Conservation (phyloP, 768 basidiomycete genomes). For the Holtermanniella nyarrowii region DNA sequence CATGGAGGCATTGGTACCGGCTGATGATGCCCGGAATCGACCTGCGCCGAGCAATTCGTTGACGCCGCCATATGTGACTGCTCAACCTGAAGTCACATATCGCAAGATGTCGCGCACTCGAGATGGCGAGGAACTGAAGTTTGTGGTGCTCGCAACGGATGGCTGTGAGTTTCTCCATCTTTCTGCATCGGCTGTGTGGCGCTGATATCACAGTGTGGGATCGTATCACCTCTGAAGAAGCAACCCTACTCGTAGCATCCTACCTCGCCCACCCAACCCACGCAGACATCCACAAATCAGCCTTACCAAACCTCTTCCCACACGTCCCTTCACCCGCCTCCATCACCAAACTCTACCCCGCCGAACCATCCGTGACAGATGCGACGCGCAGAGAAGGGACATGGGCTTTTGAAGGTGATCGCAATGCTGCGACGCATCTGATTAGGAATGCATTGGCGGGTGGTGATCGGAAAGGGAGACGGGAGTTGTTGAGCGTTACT, state of each 20-base stretch:
- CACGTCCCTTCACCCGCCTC: slow-evolving; percentile 4
- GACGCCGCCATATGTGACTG: slow-evolving; percentile 39
- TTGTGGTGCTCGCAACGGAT: slow-evolving; percentile 39
- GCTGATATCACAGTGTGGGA: slow-evolving; percentile 32
- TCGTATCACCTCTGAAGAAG: slow-evolving; percentile 37
- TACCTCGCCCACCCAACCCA: slow-evolving; percentile 26
- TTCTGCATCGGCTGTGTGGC: neutral
- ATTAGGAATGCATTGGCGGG: slow-evolving; percentile 36
- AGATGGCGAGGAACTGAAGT: slow-evolving; percentile 30
- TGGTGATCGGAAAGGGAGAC: slow-evolving; percentile 19
- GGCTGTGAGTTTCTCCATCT: slow-evolving; percentile 26
- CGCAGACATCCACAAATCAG: slow-evolving; percentile 24
- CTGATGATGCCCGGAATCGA: neutral
- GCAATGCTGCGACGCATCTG: slow-evolving; percentile 39
- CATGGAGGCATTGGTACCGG: neutral
- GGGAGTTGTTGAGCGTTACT: slow-evolving; percentile 34
- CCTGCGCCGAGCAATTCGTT: neutral
- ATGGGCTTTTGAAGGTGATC: slow-evolving; percentile 36
- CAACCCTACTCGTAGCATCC: slow-evolving; percentile 30
- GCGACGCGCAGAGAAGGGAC: slow-evolving; percentile 5
- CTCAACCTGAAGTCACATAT: slow-evolving; percentile 35
- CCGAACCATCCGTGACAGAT: slow-evolving; percentile 10
- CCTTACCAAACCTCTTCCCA: slow-evolving; percentile 17
- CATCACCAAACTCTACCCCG: neutral
- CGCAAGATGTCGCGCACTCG: slow-evolving; percentile 15